Base-by-base conservation (phyloP, 495 filamentous ascomycete genomes). In the Aspergillus panamensis region DNA sequence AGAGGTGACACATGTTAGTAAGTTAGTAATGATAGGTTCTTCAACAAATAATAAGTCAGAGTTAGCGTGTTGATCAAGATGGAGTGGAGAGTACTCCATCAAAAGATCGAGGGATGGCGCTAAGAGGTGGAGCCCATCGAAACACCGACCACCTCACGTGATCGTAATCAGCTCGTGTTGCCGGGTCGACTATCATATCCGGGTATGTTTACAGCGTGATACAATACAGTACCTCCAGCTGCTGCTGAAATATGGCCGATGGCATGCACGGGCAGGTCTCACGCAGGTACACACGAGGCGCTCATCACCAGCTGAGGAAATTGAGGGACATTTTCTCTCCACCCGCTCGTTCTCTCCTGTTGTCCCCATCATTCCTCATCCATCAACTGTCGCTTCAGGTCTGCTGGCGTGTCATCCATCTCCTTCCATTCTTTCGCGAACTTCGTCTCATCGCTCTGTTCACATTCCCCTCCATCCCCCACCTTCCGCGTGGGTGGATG, bases 401-500 rank as follows among this genome's bases (percentile, higher is more conserved):
- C 48, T 55, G 8, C 20, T 52, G 44, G 14, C 32, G 33, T 53
- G 54, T 60, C 56, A 29, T 47, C 50, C 43, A 42, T 20, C 42
- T 48, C 21, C 53, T 51, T 40, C 35, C 59, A 62, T 60, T 67
- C 64, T 56, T 62, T 51, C 21, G 12, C 44, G 19, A 57, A 57
- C 32, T 56, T 51, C 52, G 55, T 39, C 21, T 20, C 40, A 44
- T 44, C 4, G 40, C 8, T 20, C 31, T 53, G 31, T 40, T 62
- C 50, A 61, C 69, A 73, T 71, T 78, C 71, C 65, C 66, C 51
- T 61, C 62, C 65, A 55, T 60, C 53, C 62, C 62, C 67, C 51
- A 48, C 57, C 53, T 60, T 43, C 56, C 57, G 66, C 62, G 66
- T 72, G 69, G 70, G 74, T 74, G 72, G 67, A 63, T 66, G 62